Conservation (phyloP, 768 basidiomycete genomes). For the Leccinum variicolor region DNA sequence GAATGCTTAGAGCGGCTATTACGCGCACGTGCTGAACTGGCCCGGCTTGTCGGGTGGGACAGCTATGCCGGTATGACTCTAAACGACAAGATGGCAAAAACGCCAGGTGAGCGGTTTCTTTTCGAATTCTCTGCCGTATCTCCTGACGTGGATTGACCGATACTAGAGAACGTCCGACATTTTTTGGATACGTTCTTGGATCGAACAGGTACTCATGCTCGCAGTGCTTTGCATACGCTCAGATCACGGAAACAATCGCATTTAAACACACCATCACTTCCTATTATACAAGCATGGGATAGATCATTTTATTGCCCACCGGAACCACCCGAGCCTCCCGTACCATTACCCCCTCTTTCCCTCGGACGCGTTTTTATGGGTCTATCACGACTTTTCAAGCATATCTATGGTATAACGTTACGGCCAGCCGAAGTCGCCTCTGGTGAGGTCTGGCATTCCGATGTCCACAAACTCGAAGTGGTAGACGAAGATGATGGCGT, state of each 20-base stretch:
- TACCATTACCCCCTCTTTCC: constrained; percentile 71
- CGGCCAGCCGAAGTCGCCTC: constrained; percentile 63
- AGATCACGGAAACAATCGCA: constrained; percentile 73
- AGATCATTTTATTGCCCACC: constrained; percentile 89
- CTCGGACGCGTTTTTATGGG: constrained; percentile 91
- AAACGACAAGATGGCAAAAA: constrained; percentile 96
- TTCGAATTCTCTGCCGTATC: background rate
- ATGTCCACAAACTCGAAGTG: constrained; percentile 91
- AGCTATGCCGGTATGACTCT: constrained; percentile 88
- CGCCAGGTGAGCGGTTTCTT: constrained; percentile 57
- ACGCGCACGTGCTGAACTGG: constrained; percentile 74
- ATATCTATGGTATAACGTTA: constrained; percentile 83
- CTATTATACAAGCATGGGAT: constrained; percentile 92
- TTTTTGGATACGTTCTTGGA: constrained; percentile 82
- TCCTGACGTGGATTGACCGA: constrained; percentile 1
- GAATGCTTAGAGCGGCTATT: constrained; percentile 74
- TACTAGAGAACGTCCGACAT: constrained; percentile 74
- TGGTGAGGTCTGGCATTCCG: constrained; percentile 87
- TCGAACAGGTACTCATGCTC: constrained; percentile 76
- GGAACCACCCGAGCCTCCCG: constrained; percentile 70
- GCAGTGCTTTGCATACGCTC: constrained; percentile 64
- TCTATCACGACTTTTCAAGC: constrained; percentile 82
- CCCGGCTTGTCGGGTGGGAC: constrained; percentile 76
- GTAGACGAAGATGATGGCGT: constrained; percentile 84
- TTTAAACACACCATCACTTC: constrained; percentile 53